Percentiles rank a stretch among this genome's conserved stretches.
phyloP scores from a whole-genome alignment of 2,329 filamentous ascomycete genomes.

The Aureobasidium mangrovei region DNA sequence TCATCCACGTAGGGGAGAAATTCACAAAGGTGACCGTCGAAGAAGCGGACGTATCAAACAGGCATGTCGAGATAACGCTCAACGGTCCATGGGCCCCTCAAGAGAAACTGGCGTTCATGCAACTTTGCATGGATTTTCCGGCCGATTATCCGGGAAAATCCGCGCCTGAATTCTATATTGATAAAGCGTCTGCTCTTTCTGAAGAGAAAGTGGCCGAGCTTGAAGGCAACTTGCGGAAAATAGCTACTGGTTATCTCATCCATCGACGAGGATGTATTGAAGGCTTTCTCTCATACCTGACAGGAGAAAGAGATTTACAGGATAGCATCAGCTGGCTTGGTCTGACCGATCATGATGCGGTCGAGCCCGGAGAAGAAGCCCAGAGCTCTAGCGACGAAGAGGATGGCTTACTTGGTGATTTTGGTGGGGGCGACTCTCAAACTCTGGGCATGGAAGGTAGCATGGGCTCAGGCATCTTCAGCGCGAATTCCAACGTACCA shows the following conservation, averaged over 20 bases:
- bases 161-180: constrained; percentile 44
- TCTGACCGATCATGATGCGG: constrained; percentile 49
- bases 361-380: constrained; percentile 26
- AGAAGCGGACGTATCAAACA: constrained; percentile 46
- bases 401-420: constrained; percentile 27
- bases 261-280: constrained; percentile 51
- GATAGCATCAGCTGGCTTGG: constrained; percentile 47
- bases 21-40: constrained; percentile 55
- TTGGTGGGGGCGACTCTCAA: constrained; percentile 31
- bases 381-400: constrained; percentile 64
- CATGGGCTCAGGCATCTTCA: constrained; percentile 43
- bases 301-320: constrained; percentile 50
- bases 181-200: constrained; percentile 48
- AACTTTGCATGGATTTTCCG: constrained; percentile 51
- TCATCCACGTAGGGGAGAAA: constrained; percentile 51
- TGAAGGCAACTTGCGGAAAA: constrained; percentile 43
- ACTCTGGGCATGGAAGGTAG: constrained; percentile 19
- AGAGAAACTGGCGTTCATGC: constrained; percentile 45
- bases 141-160: constrained; percentile 44
- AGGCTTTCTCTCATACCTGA: constrained; percentile 51
- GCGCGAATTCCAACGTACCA: constrained; percentile 56
- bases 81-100: constrained; percentile 52
- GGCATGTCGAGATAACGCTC: constrained; percentile 48
- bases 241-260: constrained; percentile 46
- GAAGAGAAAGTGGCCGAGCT: constrained; percentile 42